phyloP scores from a whole-genome alignment of 129 eudicot species.

The Silybum marianum region DNA sequence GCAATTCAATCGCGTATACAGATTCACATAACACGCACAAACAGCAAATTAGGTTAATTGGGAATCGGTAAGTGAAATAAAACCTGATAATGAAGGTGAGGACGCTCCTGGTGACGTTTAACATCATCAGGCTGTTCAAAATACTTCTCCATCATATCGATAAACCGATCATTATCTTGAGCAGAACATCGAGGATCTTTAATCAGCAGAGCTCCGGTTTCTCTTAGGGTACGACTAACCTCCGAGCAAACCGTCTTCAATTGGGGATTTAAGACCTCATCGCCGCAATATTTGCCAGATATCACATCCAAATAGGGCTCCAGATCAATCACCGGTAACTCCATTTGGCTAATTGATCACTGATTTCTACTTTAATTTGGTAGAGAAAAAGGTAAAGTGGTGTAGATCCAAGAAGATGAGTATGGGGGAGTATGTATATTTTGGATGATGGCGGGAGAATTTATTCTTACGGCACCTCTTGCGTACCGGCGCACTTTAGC shows the following conservation, averaged over 20 bases:
- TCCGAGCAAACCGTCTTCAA: conserved; percentile 51
- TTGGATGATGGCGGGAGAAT: conserved; percentile 42
- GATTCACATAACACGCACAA: background rate
- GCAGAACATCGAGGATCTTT: conserved; percentile 89
- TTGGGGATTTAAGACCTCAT: conserved; percentile 30
- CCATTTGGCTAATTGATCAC: conserved; percentile 37
- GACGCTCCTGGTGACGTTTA: conserved; percentile 81
- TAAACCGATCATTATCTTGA: conserved; percentile 77
- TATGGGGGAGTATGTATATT: background rate
- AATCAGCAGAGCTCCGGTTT: conserved; percentile 83
- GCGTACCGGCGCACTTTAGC: conserved; percentile 20
- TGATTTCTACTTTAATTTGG: background rate
- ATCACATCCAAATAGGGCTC: conserved; percentile 46
- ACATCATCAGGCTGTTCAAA: conserved; percentile 66
- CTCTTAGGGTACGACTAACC: conserved; percentile 80
- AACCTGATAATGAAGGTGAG: conserved; percentile 91
- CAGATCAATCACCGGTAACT: conserved; percentile 83
- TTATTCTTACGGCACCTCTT: conserved; percentile 32
- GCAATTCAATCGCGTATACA: background rate
- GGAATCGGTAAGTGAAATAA: background rate
- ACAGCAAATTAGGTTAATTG: background rate
- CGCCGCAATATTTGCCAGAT: conserved; percentile 22
- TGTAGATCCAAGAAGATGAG: background rate
- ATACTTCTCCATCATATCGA: conserved; percentile 95
- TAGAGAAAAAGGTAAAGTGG: background rate